phyloP scores from a whole-genome alignment of 352 stramenopile genomes.

The Pythium aphanidermatum region DNA sequence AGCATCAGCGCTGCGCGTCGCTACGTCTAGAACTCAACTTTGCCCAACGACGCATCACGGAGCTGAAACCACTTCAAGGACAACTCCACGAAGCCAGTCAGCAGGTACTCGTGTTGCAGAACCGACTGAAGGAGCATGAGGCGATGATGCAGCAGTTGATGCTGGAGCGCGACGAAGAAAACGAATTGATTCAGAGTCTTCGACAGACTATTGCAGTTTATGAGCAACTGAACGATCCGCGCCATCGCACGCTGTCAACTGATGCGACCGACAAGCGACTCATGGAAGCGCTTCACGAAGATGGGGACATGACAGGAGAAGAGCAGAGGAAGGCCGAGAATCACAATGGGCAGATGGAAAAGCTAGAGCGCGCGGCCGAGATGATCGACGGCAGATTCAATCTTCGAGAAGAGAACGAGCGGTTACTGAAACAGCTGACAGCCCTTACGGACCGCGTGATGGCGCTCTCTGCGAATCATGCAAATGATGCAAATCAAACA shows the following conservation, averaged over 20 bases:
- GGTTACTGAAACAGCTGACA: constrained; percentile 31
- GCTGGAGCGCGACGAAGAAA: constrained; percentile 41
- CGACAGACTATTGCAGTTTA: constrained; percentile 54
- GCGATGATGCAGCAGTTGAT: constrained; percentile 18
- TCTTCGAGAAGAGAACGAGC: constrained; percentile 47
- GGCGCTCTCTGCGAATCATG: too few relatives aligned
- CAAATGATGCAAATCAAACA: constrained; percentile 24
- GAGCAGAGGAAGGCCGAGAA: neutral
- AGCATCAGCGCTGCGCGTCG: constrained; percentile 31
- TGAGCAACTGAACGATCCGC: constrained; percentile 49
- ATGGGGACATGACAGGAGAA: neutral
- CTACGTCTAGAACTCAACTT: constrained; percentile 47
- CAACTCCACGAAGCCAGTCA: constrained; percentile 28
- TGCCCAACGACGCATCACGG: constrained; percentile 42
- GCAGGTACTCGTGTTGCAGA: constrained; percentile 26
- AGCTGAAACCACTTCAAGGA: constrained; percentile 39
- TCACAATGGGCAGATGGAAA: constrained; percentile 12
- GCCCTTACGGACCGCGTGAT: constrained; percentile 38
- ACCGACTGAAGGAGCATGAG: constrained; percentile 23
- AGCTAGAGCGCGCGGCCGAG: constrained; percentile 11
- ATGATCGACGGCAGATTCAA: constrained; percentile 26
- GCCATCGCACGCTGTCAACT: neutral
- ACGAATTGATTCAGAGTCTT: constrained; percentile 52
- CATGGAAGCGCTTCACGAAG: constrained; percentile 1
- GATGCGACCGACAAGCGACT: neutral